Evolutionary conservation across 768 basidiomycete species (phyloP).

Genomic region (Agaricus subrufescens): DNA sequence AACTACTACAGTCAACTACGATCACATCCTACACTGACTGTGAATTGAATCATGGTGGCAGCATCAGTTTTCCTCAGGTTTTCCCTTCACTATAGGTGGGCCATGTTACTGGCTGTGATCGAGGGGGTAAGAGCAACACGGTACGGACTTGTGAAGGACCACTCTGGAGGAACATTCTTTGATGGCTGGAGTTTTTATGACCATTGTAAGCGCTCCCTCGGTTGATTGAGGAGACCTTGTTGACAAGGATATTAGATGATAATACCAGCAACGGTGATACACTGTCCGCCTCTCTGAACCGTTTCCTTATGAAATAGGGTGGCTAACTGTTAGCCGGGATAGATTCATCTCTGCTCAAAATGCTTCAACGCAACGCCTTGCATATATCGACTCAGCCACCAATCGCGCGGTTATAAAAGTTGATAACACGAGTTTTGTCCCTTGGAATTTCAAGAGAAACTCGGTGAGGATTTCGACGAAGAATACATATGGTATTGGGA

Average conservation of each 20-base stretch:
- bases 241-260: not conserved
- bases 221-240: not conserved
- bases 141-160: constrained; percentile 16
- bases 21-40: too few relatives aligned
- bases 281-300: not conserved
- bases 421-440: constrained; percentile 51
- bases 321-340: too few relatives aligned
- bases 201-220: not conserved
- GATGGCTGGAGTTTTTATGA: constrained; percentile 18
- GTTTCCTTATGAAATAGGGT: too few relatives aligned
- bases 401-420: constrained; percentile 71
- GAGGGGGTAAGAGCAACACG: not conserved
- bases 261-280: constrained; percentile 5
- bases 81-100: too few relatives aligned
- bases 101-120: not conserved
- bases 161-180: constrained; percentile 19
- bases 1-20: too few relatives aligned
- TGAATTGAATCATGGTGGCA: too few relatives aligned
- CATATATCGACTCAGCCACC: constrained; percentile 50
- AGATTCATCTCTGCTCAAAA: constrained; percentile 5
- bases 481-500: constrained; percentile 48
- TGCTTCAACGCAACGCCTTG: not conserved
- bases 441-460: not conserved
- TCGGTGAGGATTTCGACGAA: constrained; percentile 55
- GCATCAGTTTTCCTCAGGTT: too few relatives aligned